Evolutionary conservation across 2,329 filamentous ascomycete genomes (phyloP), one percentile per base, ranked within the genome.

Genomic region (Trichophyton schoenleinii): DNA sequence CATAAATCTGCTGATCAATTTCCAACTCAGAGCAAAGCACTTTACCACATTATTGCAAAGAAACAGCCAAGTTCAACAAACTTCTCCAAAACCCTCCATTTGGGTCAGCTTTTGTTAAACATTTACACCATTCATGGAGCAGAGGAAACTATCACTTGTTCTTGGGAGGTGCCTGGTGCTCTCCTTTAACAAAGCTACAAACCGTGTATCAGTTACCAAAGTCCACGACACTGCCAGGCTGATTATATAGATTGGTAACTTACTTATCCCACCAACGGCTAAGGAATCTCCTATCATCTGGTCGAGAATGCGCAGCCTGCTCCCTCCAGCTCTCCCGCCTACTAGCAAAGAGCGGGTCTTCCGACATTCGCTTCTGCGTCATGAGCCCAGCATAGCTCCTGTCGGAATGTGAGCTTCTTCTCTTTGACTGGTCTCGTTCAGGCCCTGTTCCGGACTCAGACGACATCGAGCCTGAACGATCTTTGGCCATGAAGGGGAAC

Each of bases 271-370:
- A 78, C 72, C 71, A 70, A 63, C 70, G 70, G 2, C 69, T 68
- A 41, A 77, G 69, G 57, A 76, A 69, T 0, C 75, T 75, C 0
- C 68, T 61, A 52, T 70, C 67, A 31, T 70, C 66, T 7, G 72
- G 68, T 8, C 59, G 58, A 9, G 58, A 60, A 2, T 60, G 59
- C 11, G 61, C 58, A 59, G 69, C 67, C 70, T 78, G 75, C n/a
- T 80, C 78, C 58, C 70, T 71, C 68, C 75, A 80, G 63, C 74
- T 78, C 22, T 72, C 67, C 38, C 75, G 68, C 53, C 78, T 69
- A 1, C 69, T 71, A 5, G 68, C 65, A 46, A 73, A 67, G 1
- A 66, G 64, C 0, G 72, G 69, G 65, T 78, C 76, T 8, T 60
- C 61, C 0, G 68, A 71, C 44, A 73, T 73, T 9, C 78, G 72